Percentiles rank a stretch among this genome's conserved stretches.
Conservation (phyloP, 495 filamentous ascomycete species). For the Oleoguttula mirabilis region DNA sequence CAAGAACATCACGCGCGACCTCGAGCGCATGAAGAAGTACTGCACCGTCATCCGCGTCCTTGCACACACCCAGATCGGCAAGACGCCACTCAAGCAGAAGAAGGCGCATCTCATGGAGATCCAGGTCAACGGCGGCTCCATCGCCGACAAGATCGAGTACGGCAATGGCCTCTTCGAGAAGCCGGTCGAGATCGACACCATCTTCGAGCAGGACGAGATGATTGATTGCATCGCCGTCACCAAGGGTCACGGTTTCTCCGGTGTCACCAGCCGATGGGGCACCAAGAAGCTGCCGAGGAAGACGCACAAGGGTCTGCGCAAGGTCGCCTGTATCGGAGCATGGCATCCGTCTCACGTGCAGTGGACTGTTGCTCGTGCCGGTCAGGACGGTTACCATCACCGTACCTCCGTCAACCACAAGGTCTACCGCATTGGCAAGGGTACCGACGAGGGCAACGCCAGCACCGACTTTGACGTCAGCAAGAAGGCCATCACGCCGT, state of each 20-base stretch:
- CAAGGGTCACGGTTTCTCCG: conserved; percentile 96
- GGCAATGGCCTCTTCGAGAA: conserved; percentile 95
- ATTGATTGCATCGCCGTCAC: conserved; percentile 99
- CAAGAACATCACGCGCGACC: conserved; percentile 82
- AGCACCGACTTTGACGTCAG: conserved; percentile 91
- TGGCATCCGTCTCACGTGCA: conserved; percentile 99
- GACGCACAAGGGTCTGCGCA: conserved; percentile 99
- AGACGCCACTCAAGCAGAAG: conserved; percentile 99
- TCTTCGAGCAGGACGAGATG: conserved; percentile 99
- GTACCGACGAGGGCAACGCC: conserved; percentile 73
- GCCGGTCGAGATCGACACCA: conserved; percentile 76
- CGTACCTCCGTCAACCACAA: conserved; percentile 99
- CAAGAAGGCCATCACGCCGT: conserved; percentile 99
- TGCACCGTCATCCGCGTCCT: conserved; percentile 99
- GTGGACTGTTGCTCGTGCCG: conserved; percentile 99
- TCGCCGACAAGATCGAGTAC: conserved; percentile 93
- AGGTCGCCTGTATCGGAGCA: conserved; percentile 99
- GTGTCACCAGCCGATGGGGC: conserved; percentile 97
- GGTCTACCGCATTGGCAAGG: conserved; percentile 97
- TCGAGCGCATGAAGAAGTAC: conserved; percentile 99
- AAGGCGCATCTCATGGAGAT: conserved; percentile 99
- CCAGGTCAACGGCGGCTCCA: conserved; percentile 94
- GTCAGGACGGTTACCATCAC: conserved; percentile 99
- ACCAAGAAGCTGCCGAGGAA: conserved; percentile 99
- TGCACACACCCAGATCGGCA: conserved; percentile 98